Percentiles rank a stretch among this genome's conserved stretches.
These are phyloP conservation scores for Lasiosphaeria ovina DNA, from an alignment of 495 filamentous ascomycete genomes.

Conservation along the genomic window DNA sequence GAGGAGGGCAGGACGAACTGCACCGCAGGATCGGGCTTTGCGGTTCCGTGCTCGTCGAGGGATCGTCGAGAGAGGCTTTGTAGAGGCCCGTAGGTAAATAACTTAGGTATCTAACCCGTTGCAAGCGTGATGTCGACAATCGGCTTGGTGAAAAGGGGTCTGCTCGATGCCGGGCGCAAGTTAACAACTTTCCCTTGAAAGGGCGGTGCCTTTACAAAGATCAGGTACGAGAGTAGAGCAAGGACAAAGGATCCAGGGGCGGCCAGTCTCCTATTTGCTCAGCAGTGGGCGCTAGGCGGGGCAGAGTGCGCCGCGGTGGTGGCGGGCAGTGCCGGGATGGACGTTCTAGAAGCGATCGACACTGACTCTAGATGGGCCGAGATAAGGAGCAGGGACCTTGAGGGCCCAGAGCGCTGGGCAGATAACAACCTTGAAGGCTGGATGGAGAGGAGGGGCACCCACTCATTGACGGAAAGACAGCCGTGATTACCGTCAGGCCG, in stretches of 20 bases:
- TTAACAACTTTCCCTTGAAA: not conserved
- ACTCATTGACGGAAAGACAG: too few species aligned
- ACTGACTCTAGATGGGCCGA: conserved; percentile 1
- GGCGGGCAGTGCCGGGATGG: conserved; percentile 15
- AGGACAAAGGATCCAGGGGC: conserved; percentile 18
- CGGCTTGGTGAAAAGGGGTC: too few species aligned
- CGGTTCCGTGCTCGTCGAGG: too few species aligned
- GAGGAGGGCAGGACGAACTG: not conserved
- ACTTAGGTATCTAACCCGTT: too few species aligned
- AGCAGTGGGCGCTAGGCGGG: conserved; percentile 2
- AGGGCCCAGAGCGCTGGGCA: not conserved
- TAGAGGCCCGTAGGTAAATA: too few species aligned
- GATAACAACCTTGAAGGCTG: not conserved
- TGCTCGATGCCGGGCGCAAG: not conserved
- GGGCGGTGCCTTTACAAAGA: not conserved
- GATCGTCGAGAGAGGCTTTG: too few species aligned
- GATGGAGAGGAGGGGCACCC: too few species aligned
- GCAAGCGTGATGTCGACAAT: too few species aligned
- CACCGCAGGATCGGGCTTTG: not conserved
- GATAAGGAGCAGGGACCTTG: conserved; percentile 12
- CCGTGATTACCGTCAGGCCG: too few species aligned
- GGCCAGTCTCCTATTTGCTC: conserved; percentile 6
- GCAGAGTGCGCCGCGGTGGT: conserved; percentile 11
- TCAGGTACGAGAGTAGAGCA: not conserved
- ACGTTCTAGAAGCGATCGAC: conserved; percentile 27